Percentiles rank a stretch among this genome's conserved stretches.
phyloP scores from a whole-genome alignment of 345 rosid species.

The Aurinia saxatilis region DNA sequence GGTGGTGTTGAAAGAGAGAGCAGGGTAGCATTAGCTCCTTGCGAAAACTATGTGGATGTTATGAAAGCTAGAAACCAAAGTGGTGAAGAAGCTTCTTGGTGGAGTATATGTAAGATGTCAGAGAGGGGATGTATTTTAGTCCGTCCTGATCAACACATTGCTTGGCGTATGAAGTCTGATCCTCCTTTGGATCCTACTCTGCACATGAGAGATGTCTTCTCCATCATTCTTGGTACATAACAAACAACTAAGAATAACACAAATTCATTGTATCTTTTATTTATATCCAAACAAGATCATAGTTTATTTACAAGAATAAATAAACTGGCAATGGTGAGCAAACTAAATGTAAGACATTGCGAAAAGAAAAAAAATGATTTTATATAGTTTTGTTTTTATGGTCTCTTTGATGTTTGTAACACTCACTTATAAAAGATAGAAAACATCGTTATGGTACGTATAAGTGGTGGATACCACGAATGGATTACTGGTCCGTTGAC shows the following conservation, averaged over 20 bases:
- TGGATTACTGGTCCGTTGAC: conserved; percentile 11
- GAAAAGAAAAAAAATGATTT: no score
- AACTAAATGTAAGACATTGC: no score
- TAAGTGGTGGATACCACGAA: conserved; percentile 24
- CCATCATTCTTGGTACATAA: conserved; percentile 37
- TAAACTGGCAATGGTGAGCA: neutral
- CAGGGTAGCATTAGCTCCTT: conserved; percentile 46
- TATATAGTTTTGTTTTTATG: no score
- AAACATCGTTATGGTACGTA: no score
- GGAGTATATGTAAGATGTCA: conserved; percentile 69
- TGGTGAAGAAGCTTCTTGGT: conserved; percentile 49
- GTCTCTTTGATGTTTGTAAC: no score
- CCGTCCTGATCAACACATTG: conserved; percentile 82
- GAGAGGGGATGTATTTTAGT: conserved; percentile 62
- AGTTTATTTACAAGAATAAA: conserved; percentile 16
- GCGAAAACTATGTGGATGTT: conserved; percentile 54
- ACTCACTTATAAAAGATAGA: no score
- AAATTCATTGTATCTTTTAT: conserved; percentile 1
- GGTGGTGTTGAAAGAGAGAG: conserved; percentile 29
- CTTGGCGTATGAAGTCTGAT: conserved; percentile 55
- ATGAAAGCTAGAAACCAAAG: conserved; percentile 33
- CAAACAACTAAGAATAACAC: neutral
- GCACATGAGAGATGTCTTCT: conserved; percentile 54
- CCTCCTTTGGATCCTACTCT: conserved; percentile 32
- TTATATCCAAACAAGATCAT: conserved; percentile 15